Percentiles rank a stretch among this genome's conserved stretches.
Conservation (phyloP, 106 monocot species). For the Agapanthus africanus region DNA sequence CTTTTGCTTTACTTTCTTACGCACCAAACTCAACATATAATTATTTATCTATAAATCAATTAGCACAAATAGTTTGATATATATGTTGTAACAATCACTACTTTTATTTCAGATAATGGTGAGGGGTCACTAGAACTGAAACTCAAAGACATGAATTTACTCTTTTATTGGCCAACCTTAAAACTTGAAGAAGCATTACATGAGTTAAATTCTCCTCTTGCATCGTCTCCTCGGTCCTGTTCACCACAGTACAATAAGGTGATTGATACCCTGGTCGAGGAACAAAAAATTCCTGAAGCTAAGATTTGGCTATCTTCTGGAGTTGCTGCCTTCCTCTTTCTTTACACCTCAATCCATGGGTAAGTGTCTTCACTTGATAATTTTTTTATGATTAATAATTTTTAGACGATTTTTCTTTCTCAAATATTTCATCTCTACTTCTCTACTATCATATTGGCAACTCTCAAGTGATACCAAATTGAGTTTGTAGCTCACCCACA, state of each 20-base stretch:
- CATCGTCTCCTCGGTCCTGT: constrained; percentile 39
- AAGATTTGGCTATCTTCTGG: constrained; percentile 58
- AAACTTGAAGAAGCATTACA: constrained; percentile 35
- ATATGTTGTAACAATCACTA: no score
- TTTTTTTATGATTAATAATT: no score
- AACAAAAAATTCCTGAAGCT: constrained; percentile 63
- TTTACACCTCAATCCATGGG: constrained; percentile 73
- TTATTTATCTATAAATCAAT: no score
- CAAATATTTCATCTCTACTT: no score
- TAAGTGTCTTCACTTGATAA: no score
- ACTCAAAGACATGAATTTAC: constrained; percentile 49
- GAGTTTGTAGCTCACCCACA: no score
- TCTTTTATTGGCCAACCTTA: constrained; percentile 48
- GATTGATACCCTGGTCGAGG: constrained; percentile 38
- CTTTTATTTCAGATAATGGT: constrained; percentile 22
- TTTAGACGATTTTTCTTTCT: no score
- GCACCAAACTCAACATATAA: no score
- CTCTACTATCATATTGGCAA: no score
- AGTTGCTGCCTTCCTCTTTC: constrained; percentile 66
- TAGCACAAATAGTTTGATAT: no score
- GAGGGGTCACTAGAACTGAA: constrained; percentile 40
- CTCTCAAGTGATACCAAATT: no score
- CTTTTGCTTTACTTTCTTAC: no score
- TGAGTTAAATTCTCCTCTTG: not conserved
- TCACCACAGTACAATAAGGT: constrained; percentile 20